Evolutionary conservation across 1,284 basidiomycete genomes (phyloP), one percentile per base, ranked within the genome.

Genomic region (Melanopsichium pennsylvanicum): DNA sequence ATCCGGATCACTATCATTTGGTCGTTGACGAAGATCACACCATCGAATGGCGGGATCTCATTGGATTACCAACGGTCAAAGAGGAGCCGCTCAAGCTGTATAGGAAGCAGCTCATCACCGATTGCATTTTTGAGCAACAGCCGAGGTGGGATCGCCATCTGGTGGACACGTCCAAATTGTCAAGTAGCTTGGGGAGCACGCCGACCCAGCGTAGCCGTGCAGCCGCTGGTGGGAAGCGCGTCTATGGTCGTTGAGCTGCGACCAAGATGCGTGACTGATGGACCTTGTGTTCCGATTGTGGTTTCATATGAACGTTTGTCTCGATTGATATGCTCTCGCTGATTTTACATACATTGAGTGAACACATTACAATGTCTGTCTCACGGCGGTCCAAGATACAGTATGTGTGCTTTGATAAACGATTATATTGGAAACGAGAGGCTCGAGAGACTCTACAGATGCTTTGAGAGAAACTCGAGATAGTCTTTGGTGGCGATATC

Each of bases 401-500:
- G n/a, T n/a, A n/a, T n/a, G n/a, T n/a, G n/a, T n/a, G n/a, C n/a
- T n/a, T 44, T 34, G 43, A 33, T 21, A 26, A 23, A 26, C 10
- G 22, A 29, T 38, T 9, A 18, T 9, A 23, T n/a, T n/a, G n/a
- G n/a, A n/a, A n/a, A n/a, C n/a, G n/a, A n/a, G n/a, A n/a, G n/a
- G n/a, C n/a, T n/a, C n/a, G n/a, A n/a, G n/a, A n/a, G n/a, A n/a
- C 5, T 13, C 40, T 34, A 58, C 46, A 59, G 25, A 29, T 63
- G 42, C 19, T 22, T 29, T 8, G 52, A 39, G 11, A 72, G 50
- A 37, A 78, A 78, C 8, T 41, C 47, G 19, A 38, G 4, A 31
- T 78, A 74, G 22, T 76, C 69, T 15, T 26, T 33, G n/a, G 54
- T 68, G 5, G 45, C 73, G 7, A 33, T 48, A 2, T 77, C 63